These are phyloP conservation scores for Isabelozyma pseudorhagii DNA, from an alignment of 805 yeast species.

Conservation along the genomic window DNA sequence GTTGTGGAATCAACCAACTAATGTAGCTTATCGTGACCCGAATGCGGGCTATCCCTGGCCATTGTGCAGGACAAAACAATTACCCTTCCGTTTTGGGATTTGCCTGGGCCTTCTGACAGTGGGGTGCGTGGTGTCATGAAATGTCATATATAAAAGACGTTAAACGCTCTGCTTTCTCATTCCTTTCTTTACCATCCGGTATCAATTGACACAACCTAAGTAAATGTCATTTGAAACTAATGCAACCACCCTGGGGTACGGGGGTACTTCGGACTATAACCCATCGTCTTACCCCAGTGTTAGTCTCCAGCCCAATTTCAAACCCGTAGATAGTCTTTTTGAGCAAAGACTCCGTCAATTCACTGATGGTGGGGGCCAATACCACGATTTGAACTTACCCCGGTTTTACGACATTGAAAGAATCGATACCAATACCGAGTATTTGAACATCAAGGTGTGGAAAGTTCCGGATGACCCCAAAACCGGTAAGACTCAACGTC, in stretches of 20 bases:
- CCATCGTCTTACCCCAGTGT: not conserved
- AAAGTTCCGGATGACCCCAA: conserved; percentile 58
- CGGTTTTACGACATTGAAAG: conserved; percentile 70
- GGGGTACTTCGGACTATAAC: not conserved
- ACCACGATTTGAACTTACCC: conserved; percentile 69
- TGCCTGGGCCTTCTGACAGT: not conserved
- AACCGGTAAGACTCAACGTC: conserved; percentile 50
- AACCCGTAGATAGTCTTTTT: conserved; percentile 73
- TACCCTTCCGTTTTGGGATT: not conserved
- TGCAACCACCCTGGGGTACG: not conserved
- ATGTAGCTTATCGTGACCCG: not conserved
- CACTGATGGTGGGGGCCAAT: conserved; percentile 71
- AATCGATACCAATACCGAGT: conserved; percentile 38
- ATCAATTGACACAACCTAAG: not conserved
- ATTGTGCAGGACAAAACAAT: not conserved
- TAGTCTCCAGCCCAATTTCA: conserved; percentile 58
- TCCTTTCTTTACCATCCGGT: not conserved
- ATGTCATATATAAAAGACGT: not conserved
- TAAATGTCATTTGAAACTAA: not conserved
- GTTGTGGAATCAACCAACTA: too few relatives aligned
- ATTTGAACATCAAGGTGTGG: conserved; percentile 61
- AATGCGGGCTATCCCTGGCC: not conserved
- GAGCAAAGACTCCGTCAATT: conserved; percentile 74
- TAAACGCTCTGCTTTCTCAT: not conserved
- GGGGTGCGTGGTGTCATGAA: not conserved